phyloP scores from a whole-genome alignment of 495 filamentous ascomycete genomes.

The Penicillium mononematosum region DNA sequence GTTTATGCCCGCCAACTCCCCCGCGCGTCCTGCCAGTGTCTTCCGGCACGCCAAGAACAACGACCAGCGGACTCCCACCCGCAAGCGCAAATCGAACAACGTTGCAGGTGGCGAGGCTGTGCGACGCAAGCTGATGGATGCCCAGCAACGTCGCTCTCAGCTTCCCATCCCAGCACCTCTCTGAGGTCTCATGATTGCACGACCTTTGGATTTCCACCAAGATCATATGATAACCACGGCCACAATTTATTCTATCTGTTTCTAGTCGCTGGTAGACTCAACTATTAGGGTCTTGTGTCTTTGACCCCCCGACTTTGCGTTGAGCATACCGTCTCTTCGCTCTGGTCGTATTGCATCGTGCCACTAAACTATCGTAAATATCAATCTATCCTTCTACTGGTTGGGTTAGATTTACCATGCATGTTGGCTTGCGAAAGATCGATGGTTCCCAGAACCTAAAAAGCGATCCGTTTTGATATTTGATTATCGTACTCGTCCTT shows the following conservation, averaged over 20 bases:
- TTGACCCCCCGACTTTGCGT: background rate
- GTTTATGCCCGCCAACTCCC: slow-evolving; percentile 51
- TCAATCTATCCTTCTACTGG: background rate
- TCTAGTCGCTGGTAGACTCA: slow-evolving; percentile 31
- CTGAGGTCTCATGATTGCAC: slow-evolving; percentile 21
- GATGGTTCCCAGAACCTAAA: slow-evolving; percentile 17
- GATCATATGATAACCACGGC: slow-evolving; percentile 33
- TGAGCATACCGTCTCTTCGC: slow-evolving; percentile 7
- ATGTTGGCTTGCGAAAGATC: slow-evolving; percentile 15
- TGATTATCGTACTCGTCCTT: slow-evolving; percentile 11
- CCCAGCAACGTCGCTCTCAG: slow-evolving; percentile 25
- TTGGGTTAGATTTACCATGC: background rate
- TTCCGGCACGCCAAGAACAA: slow-evolving; percentile 46
- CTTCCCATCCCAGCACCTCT: slow-evolving; percentile 1
- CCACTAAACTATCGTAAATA: background rate
- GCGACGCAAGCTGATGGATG: slow-evolving; percentile 50
- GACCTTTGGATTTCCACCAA: slow-evolving; percentile 26
- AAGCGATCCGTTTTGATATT: slow-evolving; percentile 24
- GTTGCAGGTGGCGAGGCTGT: slow-evolving; percentile 45
- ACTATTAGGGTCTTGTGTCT: slow-evolving; percentile 8
- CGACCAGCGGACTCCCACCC: slow-evolving; percentile 44
- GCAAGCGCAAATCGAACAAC: slow-evolving; percentile 43
- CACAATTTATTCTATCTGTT: slow-evolving; percentile 20
- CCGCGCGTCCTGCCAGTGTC: slow-evolving; percentile 46
- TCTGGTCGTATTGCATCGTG: slow-evolving; percentile 5